phyloP scores from a whole-genome alignment of 2,329 filamentous ascomycete species.

The Ophiostoma quercus region DNA sequence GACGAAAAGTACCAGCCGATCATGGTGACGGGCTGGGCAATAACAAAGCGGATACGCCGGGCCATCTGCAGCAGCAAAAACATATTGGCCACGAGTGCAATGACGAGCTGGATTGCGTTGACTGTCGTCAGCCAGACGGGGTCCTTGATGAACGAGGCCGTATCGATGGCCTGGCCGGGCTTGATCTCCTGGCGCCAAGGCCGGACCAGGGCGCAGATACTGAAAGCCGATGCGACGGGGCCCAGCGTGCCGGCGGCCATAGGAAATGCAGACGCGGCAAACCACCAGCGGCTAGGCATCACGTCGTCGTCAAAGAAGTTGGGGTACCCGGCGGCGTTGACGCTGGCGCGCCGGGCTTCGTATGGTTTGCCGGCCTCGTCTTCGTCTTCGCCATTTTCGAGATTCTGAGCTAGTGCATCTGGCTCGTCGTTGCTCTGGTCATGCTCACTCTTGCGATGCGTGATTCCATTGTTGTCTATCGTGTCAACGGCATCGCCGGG shows the following conservation, averaged over 20 bases:
- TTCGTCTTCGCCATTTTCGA: neutral
- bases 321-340: neutral
- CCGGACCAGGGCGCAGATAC: constrained; percentile 76
- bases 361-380: neutral
- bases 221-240: constrained; percentile 81
- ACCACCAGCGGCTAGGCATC: constrained; percentile 54
- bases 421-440: too few relatives aligned
- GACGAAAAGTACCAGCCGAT: constrained; percentile 67
- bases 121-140: constrained; percentile 65
- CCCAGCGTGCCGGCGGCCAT: constrained; percentile 79
- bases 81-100: constrained; percentile 72
- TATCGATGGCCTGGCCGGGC: constrained; percentile 43
- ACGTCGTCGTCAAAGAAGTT: constrained; percentile 6
- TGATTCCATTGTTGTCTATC: neutral
- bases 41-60: constrained; percentile 67
- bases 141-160: constrained; percentile 55
- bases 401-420: too few relatives aligned
- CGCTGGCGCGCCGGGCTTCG: neutral
- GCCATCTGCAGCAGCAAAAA: constrained; percentile 87
- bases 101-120: constrained; percentile 70
- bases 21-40: constrained; percentile 80
- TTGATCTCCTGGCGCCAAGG: constrained; percentile 63
- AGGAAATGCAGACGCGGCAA: constrained; percentile 61
- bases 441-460: neutral
- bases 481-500: neutral